Conservation (phyloP, 176 grass and related monocot species). For the Echinochloa phyllopogon region DNA sequence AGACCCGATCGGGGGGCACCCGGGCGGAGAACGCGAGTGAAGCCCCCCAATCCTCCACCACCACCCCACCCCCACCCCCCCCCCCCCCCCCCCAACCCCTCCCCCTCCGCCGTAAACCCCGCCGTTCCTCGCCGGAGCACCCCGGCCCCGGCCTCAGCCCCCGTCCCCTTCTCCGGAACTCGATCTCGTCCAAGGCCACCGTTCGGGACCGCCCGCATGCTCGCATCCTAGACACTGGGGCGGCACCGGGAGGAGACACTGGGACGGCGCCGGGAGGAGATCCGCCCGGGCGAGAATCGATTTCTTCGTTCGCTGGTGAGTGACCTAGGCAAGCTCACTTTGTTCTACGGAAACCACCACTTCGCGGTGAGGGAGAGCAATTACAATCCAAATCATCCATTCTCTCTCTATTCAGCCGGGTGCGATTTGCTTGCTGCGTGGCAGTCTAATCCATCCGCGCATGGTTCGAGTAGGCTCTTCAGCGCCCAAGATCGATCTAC, state of each 20-base stretch:
- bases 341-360: background rate
- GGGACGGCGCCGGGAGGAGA: background rate
- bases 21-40: conserved; percentile 23
- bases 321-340: background rate
- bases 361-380: background rate
- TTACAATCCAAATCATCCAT: background rate
- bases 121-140: conserved; percentile 12
- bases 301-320: conserved; percentile 25
- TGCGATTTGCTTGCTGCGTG: conserved; percentile 1
- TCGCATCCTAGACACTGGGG: background rate
- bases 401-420: background rate
- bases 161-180: background rate
- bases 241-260: conserved; percentile 6
- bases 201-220: background rate
- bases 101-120: conserved; percentile 33
- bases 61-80: background rate
- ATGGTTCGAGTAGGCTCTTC: background rate
- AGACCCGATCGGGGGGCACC: conserved; percentile 25
- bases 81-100: conserved; percentile 4
- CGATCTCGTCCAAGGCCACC: background rate
- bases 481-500: background rate
- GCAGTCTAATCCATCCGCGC: background rate
- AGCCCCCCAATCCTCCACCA: background rate
- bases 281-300: background rate
- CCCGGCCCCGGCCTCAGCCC: background rate